Percentiles rank a stretch among this genome's conserved stretches.
Evolutionary conservation across 345 rosid genomes (phyloP).

Genomic region (Citrus cavaleriei): DNA sequence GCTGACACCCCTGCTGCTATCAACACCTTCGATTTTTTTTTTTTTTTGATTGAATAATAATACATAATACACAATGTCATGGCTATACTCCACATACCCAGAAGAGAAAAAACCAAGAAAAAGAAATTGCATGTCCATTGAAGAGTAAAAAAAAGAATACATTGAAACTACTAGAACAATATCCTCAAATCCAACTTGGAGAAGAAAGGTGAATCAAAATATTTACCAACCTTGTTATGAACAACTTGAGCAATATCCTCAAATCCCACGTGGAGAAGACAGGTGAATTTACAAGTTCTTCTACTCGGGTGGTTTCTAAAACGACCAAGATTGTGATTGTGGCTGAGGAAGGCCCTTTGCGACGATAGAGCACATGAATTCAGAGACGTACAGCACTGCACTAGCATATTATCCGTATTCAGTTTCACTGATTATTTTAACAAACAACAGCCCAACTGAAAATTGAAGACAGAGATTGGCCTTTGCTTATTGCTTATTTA

Average conservation of each 20-base stretch:
- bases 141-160: not conserved
- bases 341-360: slow-evolving; percentile 8
- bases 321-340: slow-evolving; percentile 7
- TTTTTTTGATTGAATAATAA: not conserved
- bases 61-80: not conserved
- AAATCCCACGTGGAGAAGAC: slow-evolving; percentile 38
- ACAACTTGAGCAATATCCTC: slow-evolving; percentile 55
- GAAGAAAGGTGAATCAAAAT: too few species aligned
- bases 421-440: too few species aligned
- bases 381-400: not conserved
- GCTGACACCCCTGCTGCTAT: slow-evolving; percentile 73
- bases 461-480: not conserved
- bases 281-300: slow-evolving; percentile 22
- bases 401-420: slow-evolving; percentile 2
- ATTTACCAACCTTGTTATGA: slow-evolving; percentile 59
- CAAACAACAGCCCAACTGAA: not conserved
- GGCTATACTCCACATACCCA: not conserved
- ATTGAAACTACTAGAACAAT: too few species aligned
- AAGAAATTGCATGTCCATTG: not conserved
- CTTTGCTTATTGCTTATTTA: too few species aligned
- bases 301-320: slow-evolving; percentile 17
- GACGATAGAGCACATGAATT: not conserved
- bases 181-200: too few species aligned
- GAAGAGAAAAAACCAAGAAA: not conserved
- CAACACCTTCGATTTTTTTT: slow-evolving; percentile 43